Evolutionary conservation across 768 basidiomycete species (phyloP).

Genomic region (Boletales sp.): DNA sequence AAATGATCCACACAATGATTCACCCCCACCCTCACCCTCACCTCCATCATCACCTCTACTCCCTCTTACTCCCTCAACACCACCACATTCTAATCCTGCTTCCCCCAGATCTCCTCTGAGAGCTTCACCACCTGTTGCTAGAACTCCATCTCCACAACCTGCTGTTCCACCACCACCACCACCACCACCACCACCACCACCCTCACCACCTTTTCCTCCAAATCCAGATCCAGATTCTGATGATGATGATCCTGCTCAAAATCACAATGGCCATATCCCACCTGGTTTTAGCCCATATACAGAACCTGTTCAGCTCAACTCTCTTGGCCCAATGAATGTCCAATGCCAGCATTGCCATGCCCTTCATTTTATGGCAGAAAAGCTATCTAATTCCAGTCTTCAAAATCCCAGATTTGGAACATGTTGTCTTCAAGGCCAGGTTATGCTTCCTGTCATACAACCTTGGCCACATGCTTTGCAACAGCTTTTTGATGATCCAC

Average conservation of each 20-base stretch:
- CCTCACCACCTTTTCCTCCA: background rate
- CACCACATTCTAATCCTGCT: too few relatives aligned
- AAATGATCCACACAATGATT: background rate
- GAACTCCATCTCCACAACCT: too few relatives aligned
- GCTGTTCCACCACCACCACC: too few relatives aligned
- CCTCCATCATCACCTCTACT: background rate
- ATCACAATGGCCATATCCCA: background rate
- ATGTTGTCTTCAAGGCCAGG: slow-evolving; percentile 28
- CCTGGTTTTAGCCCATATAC: slow-evolving; percentile 6
- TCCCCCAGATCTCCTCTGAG: too few relatives aligned
- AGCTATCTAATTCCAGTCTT: background rate
- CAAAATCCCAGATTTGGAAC: slow-evolving; percentile 16
- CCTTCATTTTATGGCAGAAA: slow-evolving; percentile 14
- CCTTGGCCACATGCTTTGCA: slow-evolving; percentile 14
- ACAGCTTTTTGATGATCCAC: slow-evolving; percentile 11
- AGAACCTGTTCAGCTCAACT: slow-evolving; percentile 8
- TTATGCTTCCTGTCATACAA: slow-evolving; percentile 19
- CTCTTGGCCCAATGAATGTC: slow-evolving; percentile 5
- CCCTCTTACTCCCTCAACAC: too few relatives aligned
- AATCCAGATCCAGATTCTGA: background rate
- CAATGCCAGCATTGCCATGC: slow-evolving; percentile 16
- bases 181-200: too few relatives aligned
- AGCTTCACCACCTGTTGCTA: too few relatives aligned
- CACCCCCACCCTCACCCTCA: background rate
- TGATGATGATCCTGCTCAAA: too few relatives aligned